Evolutionary conservation across 495 filamentous ascomycete species (phyloP), one percentile per base, ranked within the genome.

Genomic region (Lophiotrema nucula): DNA sequence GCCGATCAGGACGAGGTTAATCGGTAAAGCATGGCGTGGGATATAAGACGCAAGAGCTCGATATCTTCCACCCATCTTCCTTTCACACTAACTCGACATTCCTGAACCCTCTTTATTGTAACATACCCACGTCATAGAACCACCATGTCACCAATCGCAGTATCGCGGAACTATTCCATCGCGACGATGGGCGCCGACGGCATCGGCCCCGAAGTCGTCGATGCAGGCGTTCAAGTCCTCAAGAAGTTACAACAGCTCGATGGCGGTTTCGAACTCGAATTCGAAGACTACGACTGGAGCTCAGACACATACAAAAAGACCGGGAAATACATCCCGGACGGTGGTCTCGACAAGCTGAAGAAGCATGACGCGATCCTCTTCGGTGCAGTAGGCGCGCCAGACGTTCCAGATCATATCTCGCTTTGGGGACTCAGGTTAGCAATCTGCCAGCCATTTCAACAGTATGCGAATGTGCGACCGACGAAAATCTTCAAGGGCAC

Each of bases 391-490:
- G 71, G 70, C 33, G 70, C 64, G 62, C 71, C 71, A 56, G 58
- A 60, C 31, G 66, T 72, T 0, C 71, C 71, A 0, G 71, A 73
- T 47, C 70, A 73, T 48, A 72, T 72, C 43, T 68, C 64, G 12
- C 62, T 72, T 11, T 72, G 71, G 71, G 50, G 55, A 23, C 55
- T 73, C 26, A 69, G 72, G 31, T 62, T 73, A 13, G 67, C 71
- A 11, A 67, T 72, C 39, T 65, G 69, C 21, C 67, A 70, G 27
- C 24, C 37, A 18, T 56, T 72, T 19, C 66, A 69, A 50, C 71
- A 71, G 50, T 74, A 74, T 43, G 71, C 68, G 52, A 74, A 74
- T 46, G 70, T 72, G 3, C 62, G 71, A 5, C 71, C 51, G 10
- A 55, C 71, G 2, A 72, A 67, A 12, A 68, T 72, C 50, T 53